Percentiles rank a stretch among this genome's conserved stretches.
These are phyloP conservation scores for Aristolochia contorta DNA, from an alignment of 164 flowering plant genomes.

Conservation along the genomic window DNA sequence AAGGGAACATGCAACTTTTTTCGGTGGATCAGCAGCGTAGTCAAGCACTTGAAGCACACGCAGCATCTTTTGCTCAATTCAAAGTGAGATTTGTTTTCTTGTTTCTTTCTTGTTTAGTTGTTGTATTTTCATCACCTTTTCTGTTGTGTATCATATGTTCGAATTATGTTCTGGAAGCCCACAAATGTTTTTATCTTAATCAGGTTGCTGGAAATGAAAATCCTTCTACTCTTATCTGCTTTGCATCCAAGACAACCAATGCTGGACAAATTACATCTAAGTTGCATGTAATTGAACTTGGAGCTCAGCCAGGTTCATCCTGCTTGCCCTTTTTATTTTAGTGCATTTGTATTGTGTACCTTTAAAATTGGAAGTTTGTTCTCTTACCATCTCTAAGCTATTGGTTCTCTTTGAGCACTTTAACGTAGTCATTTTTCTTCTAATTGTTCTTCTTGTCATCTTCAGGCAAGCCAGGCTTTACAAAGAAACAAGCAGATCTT, in stretches of 20 bases:
- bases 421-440: not conserved
- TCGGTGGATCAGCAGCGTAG: slow-evolving; percentile 99
- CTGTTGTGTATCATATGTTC: not conserved
- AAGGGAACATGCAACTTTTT: slow-evolving; percentile 97
- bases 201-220: slow-evolving; percentile 92
- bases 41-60: slow-evolving; percentile 99
- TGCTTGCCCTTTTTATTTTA: not conserved
- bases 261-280: slow-evolving; percentile 95
- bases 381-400: no score
- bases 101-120: not conserved
- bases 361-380: no score
- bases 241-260: slow-evolving; percentile 78
- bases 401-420: no score
- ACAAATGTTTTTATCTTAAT: not conserved
- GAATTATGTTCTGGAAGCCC: no score
- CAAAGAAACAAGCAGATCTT: slow-evolving; percentile 96
- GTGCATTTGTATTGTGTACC: not conserved
- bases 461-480: slow-evolving; percentile 83
- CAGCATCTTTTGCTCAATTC: slow-evolving; percentile 82
- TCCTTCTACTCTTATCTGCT: slow-evolving; percentile 70
- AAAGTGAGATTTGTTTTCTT: slow-evolving; percentile 35
- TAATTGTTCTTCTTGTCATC: slow-evolving; percentile 1
- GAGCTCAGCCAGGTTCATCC: slow-evolving; percentile 87
- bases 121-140: not conserved
- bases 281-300: slow-evolving; percentile 95